A percentile compares a stretch with the other conserved stretches of the same genome.
These are phyloP conservation scores for Boletus tomentosulus DNA, from an alignment of 768 basidiomycete genomes.

Conservation along the genomic window DNA sequence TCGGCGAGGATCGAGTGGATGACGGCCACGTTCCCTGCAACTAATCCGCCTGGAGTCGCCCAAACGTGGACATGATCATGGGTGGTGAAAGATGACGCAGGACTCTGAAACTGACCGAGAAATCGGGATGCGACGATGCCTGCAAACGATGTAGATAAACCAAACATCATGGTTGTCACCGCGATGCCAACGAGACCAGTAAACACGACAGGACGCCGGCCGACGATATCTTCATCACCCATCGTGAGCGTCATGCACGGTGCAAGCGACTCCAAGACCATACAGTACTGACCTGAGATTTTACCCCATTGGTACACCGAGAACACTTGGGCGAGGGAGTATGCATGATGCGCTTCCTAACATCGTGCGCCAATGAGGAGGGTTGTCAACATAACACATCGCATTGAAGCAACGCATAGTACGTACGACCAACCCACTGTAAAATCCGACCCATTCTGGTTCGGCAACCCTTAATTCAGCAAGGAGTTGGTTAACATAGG, in stretches of 20 bases:
- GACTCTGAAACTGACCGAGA: constrained; percentile 37
- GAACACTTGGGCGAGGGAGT: constrained; percentile 55
- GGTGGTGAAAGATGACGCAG: no score
- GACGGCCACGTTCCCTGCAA: constrained; percentile 59
- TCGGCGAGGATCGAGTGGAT: constrained; percentile 59
- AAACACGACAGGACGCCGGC: constrained; percentile 59
- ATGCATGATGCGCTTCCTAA: constrained; percentile 64
- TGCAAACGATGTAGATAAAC: constrained; percentile 48
- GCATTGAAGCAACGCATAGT: constrained; percentile 12
- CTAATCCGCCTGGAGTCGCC: constrained; percentile 47
- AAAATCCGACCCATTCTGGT: constrained; percentile 56
- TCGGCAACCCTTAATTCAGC: constrained; percentile 48
- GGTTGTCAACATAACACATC: neutral
- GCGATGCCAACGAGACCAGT: constrained; percentile 48
- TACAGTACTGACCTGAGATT: constrained; percentile 40
- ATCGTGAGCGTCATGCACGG: neutral
- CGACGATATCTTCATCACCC: constrained; percentile 43
- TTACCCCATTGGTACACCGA: constrained; percentile 62
- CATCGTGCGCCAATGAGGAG: neutral
- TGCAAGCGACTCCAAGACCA: neutral
- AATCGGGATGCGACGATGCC: constrained; percentile 49
- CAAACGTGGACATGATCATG: neutral
- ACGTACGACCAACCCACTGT: constrained; percentile 65
- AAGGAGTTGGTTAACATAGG: constrained; percentile 66
- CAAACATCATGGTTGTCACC: constrained; percentile 47